Conservation (phyloP, 805 yeast genomes). For the Maudiozyma pseudohumilis region DNA sequence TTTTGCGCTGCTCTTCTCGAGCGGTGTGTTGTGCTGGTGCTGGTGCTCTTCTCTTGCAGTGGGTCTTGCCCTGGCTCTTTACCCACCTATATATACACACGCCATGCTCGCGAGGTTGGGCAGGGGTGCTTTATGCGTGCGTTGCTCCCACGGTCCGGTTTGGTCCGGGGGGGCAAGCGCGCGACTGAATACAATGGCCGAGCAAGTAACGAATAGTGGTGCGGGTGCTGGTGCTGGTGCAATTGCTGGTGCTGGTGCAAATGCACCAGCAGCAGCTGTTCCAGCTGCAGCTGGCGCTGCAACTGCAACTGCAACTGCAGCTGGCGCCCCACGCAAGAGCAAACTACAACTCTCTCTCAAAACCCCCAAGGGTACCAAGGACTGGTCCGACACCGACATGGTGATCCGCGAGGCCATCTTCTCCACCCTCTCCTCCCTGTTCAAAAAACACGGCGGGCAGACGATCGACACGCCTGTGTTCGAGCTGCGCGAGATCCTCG, state of each 20-base stretch:
- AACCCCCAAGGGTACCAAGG: constrained; percentile 96
- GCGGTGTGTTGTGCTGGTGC: background rate
- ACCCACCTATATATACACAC: too few species aligned
- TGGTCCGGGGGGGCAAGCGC: too few species aligned
- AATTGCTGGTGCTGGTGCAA: constrained; percentile 11
- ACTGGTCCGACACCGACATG: constrained; percentile 98
- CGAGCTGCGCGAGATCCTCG: constrained; percentile 86
- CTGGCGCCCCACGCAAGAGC: constrained; percentile 28
- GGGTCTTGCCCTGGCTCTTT: background rate
- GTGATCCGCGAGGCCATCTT: constrained; percentile 85
- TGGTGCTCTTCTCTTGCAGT: constrained; percentile 1
- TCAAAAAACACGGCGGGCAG: constrained; percentile 95
- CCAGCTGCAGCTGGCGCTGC: too few species aligned
- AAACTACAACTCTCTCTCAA: constrained; percentile 67
- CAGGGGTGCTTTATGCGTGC: too few species aligned
- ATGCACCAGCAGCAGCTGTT: constrained; percentile 1
- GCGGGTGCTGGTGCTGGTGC: background rate
- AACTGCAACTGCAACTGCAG: constrained; percentile 12
- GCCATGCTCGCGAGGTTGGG: constrained; percentile 4
- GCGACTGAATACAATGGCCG: constrained; percentile 10
- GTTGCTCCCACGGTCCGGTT: too few species aligned
- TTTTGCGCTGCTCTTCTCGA: too few species aligned
- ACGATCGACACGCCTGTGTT: constrained; percentile 98
- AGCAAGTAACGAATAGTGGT: too few species aligned
- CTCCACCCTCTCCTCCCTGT: constrained; percentile 55